A percentile compares a stretch with the other conserved stretches of the same genome.
Evolutionary conservation across 306 rosid genomes (phyloP).

Genomic region (Senna siamea): DNA sequence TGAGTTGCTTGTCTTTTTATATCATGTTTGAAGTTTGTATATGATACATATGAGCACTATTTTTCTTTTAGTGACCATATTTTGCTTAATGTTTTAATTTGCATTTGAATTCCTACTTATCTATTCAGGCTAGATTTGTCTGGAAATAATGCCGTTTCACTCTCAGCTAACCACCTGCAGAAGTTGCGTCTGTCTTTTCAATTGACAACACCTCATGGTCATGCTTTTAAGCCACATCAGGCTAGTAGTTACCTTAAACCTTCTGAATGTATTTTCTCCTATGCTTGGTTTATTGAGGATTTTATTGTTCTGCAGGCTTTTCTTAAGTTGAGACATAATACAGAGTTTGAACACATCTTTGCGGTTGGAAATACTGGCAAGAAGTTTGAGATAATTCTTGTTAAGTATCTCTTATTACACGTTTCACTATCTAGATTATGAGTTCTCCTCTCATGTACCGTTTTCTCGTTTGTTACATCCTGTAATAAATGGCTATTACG

Average conservation of each 20-base stretch:
- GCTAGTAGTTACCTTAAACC: conserved; percentile 53
- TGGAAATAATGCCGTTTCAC: conserved; percentile 61
- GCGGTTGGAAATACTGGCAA: conserved; percentile 77
- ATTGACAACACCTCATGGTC: conserved; percentile 73
- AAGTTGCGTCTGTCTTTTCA: conserved; percentile 83
- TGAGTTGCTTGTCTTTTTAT: conserved; percentile 29
- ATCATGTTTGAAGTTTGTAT: conserved; percentile 17
- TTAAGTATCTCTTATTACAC: conserved; percentile 58
- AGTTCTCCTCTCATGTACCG: conserved; percentile 2
- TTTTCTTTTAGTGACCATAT: neutral
- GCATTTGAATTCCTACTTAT: conserved; percentile 28
- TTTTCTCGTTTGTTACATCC: conserved; percentile 12
- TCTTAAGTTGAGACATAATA: conserved; percentile 85
- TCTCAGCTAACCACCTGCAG: conserved; percentile 96
- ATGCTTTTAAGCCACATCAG: conserved; percentile 89
- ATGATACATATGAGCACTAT: conserved; percentile 19
- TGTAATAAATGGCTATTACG: conserved; percentile 16
- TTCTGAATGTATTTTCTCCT: conserved; percentile 36
- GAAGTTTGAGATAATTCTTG: conserved; percentile 80
- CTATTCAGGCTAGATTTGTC: conserved; percentile 77
- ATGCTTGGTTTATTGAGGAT: conserved; percentile 42
- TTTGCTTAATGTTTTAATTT: conserved; percentile 29
- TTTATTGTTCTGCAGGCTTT: conserved; percentile 72
- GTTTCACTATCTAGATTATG: conserved; percentile 17
- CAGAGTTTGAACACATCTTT: conserved; percentile 84